phyloP scores from a whole-genome alignment of 2,329 filamentous ascomycete species.

The Botrytis hyacinthi region DNA sequence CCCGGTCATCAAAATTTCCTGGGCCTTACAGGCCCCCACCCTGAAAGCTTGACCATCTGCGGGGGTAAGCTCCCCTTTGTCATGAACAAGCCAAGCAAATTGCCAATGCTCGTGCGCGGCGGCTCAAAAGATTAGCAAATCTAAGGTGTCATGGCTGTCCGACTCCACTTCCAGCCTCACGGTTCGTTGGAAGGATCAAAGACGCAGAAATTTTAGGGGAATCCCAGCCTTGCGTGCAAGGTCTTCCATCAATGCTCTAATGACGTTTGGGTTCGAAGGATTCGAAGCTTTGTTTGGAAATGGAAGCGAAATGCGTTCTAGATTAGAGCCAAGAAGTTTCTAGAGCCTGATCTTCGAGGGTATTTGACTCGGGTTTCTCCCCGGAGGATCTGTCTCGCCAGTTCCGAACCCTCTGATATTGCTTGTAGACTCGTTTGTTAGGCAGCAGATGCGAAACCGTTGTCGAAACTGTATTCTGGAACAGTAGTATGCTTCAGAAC shows the following conservation, averaged over 20 bases:
- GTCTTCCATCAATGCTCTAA: not conserved
- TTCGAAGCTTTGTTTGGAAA: not conserved
- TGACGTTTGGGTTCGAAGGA: constrained; percentile 3
- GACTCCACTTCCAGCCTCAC: constrained; percentile 15
- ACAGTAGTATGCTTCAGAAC: not conserved
- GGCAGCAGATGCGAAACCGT: not conserved
- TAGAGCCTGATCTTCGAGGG: not conserved
- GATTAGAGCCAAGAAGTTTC: not conserved
- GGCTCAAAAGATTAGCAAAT: constrained; percentile 17
- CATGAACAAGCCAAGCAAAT: constrained; percentile 1
- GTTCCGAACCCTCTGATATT: not conserved
- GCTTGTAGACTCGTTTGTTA: not conserved
- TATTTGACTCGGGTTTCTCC: not conserved
- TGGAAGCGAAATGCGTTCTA: not conserved
- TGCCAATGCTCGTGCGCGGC: not conserved
- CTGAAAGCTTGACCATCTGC: constrained; percentile 1
- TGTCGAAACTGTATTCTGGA: not conserved
- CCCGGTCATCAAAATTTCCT: not conserved
- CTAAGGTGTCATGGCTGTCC: not conserved
- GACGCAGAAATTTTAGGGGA: not conserved
- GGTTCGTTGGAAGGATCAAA: constrained; percentile 1
- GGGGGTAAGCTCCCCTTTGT: not conserved
- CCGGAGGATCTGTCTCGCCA: not conserved
- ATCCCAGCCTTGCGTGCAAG: constrained; percentile 5
- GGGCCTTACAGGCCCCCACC: not conserved